Evolutionary conservation across 306 rosid genomes (phyloP), one percentile per base, ranked within the genome.

Genomic region (barrel medic (Medicago truncatula)): DNA sequence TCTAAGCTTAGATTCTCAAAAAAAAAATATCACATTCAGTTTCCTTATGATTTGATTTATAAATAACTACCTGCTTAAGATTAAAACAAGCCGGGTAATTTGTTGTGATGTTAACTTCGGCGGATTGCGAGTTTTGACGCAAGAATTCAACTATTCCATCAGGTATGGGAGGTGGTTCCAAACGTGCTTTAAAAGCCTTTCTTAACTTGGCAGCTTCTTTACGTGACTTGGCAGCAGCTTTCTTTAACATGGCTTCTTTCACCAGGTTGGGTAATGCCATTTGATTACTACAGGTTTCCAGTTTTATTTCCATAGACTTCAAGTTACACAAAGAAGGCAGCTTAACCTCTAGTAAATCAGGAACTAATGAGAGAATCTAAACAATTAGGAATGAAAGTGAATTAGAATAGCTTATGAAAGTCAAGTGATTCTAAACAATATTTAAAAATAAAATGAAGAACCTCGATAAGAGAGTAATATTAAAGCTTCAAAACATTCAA

Each of bases 341-440:
- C 20, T 34, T 61, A 15, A 61, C 67, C 44, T 61, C 41, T 1
- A 34, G n/a, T 61, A 61, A 31, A 61, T n/a, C 67, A 8, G 67
- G 44, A 61, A 34, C 18, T 36, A 61, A n/a, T 0, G 44, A 34
- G 18, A 61, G 44, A 34, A 14, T 15, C 67, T 61, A 61, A 15
- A 36, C 44, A 61, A 34, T n/a, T 1, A n/a, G 21, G 20, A 36
- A 31, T 34, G 44, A 8, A 21, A n/a, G 43, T 58, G 16, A 58
- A 58, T 31, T 34, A 34, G 44, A 21, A 34, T 34, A 2, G 8
- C 21, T 61, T 25, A 61, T 61, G 21, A 41, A 31, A 61, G 39
- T 14, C 13, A 31, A 61, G 2, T 31, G 18, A 61, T 61, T 61
- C 8, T 15, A 31, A 36, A 61, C 23, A 61, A 31, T 13, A 61